These are phyloP conservation scores for Fusarium metavorans DNA, from an alignment of 2,329 filamentous ascomycete genomes.

Conservation along the genomic window DNA sequence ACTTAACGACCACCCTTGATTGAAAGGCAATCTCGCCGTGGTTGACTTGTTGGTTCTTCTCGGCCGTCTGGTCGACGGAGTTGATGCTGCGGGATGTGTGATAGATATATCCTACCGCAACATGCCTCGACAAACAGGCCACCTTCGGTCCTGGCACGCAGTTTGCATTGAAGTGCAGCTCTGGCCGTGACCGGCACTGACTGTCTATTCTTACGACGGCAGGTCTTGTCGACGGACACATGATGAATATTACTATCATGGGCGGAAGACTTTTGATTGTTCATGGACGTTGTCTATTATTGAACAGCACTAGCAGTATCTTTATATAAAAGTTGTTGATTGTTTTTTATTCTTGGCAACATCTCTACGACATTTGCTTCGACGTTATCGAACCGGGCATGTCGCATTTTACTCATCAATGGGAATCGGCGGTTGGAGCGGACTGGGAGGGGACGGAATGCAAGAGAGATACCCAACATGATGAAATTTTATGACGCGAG, in stretches of 20 bases:
- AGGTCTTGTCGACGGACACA: constrained; percentile 26
- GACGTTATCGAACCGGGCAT: neutral
- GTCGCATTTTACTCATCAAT: neutral
- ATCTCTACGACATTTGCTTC: constrained; percentile 5
- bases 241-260: constrained; percentile 17
- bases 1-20: constrained; percentile 39
- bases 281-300: constrained; percentile 13
- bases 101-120: constrained; percentile 44
- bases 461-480: constrained; percentile 3
- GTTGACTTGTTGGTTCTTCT: constrained; percentile 36
- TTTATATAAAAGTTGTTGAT: constrained; percentile 31
- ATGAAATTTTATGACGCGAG: constrained; percentile 24
- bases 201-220: constrained; percentile 10
- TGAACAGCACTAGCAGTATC: constrained; percentile 20
- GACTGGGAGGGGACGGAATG: neutral
- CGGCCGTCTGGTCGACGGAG: neutral
- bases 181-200: neutral
- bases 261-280: constrained; percentile 15
- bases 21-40: constrained; percentile 39
- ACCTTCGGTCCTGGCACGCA: constrained; percentile 1
- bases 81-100: constrained; percentile 29
- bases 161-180: neutral
- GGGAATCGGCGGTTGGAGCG: neutral
- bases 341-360: constrained; percentile 16
- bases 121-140: constrained; percentile 23